These are phyloP conservation scores for Rhododendron williamsianum DNA, from an alignment of 148 eudicot genomes.

Conservation along the genomic window DNA sequence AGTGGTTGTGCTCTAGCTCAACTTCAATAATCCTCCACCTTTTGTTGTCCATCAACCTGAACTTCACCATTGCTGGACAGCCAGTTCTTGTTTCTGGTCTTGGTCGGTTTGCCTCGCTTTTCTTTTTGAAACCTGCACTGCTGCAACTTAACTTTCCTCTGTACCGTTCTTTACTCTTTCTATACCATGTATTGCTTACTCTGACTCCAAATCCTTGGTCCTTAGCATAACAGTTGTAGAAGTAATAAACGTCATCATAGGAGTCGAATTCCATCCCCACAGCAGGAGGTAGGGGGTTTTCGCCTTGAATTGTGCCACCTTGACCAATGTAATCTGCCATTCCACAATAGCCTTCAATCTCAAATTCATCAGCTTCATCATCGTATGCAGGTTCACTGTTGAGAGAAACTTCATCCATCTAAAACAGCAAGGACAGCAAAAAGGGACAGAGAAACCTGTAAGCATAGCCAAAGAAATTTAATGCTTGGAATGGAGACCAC, in stretches of 20 bases:
- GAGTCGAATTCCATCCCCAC: slow-evolving; percentile 45
- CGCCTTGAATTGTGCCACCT: slow-evolving; percentile 23
- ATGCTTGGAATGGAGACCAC: too few species aligned
- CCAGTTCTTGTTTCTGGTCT: slow-evolving; percentile 40
- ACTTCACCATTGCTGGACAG: slow-evolving; percentile 36
- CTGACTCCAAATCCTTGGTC: slow-evolving; percentile 33
- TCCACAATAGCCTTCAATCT: slow-evolving; percentile 30
- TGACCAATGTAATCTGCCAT: slow-evolving; percentile 33
- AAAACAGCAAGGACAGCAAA: background rate
- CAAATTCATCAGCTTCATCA: slow-evolving; percentile 29
- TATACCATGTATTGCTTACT: slow-evolving; percentile 37
- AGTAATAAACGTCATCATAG: slow-evolving; percentile 38
- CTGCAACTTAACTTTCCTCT: slow-evolving; percentile 37
- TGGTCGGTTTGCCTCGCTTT: slow-evolving; percentile 30
- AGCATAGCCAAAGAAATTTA: background rate
- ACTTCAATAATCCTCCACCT: slow-evolving; percentile 38
- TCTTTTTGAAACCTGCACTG: slow-evolving; percentile 37
- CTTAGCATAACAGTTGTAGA: slow-evolving; percentile 32
- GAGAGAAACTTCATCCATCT: slow-evolving; percentile 38
- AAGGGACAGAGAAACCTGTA: background rate
- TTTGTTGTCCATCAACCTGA: slow-evolving; percentile 34
- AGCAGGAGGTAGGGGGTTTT: slow-evolving; percentile 35
- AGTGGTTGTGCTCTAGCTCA: slow-evolving; percentile 35
- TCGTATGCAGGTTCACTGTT: slow-evolving; percentile 26
- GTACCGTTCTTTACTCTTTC: slow-evolving; percentile 33